A percentile compares a stretch with the other conserved stretches of the same genome.
phyloP scores from a whole-genome alignment of 2,329 filamentous ascomycete genomes.

The Penicillium glabrum region DNA sequence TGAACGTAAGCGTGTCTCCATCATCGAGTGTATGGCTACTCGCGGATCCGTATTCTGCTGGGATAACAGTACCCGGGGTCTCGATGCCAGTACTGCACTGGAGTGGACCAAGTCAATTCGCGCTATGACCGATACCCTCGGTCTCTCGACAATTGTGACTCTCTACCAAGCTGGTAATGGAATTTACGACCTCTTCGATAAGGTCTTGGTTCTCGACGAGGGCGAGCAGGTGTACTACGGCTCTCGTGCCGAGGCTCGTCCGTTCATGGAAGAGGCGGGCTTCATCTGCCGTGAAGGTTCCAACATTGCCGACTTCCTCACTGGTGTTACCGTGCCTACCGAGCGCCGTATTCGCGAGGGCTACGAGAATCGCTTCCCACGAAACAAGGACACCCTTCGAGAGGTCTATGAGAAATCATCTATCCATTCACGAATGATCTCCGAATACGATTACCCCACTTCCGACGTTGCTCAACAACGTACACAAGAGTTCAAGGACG shows the following conservation, averaged over 20 bases:
- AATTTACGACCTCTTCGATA: constrained; percentile 70
- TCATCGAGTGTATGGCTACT: constrained; percentile 63
- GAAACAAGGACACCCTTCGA: constrained; percentile 44
- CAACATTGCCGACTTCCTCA: constrained; percentile 65
- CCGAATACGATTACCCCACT: constrained; percentile 58
- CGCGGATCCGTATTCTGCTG: constrained; percentile 62
- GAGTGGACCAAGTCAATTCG: constrained; percentile 63
- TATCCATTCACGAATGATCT: constrained; percentile 52
- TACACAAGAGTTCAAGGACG: constrained; percentile 55
- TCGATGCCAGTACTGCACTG: constrained; percentile 65
- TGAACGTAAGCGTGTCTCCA: constrained; percentile 67
- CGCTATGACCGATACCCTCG: constrained; percentile 62
- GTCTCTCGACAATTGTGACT: constrained; percentile 61
- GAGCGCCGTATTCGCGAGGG: constrained; percentile 45
- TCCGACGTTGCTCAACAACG: constrained; percentile 48
- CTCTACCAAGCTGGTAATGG: constrained; percentile 70
- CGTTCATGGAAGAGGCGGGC: constrained; percentile 64
- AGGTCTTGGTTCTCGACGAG: constrained; percentile 66
- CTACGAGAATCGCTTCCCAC: constrained; percentile 43
- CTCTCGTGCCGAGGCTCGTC: constrained; percentile 55
- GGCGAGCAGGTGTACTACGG: constrained; percentile 68
- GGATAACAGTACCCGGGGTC: constrained; percentile 66
- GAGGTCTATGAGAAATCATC: constrained; percentile 52
- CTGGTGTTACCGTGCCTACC: constrained; percentile 60
- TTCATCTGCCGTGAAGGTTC: constrained; percentile 62